A percentile compares a stretch with the other conserved stretches of the same genome.
These are phyloP conservation scores for Takakia lepidozioides DNA, from an alignment of 225 moss, liverwort and hornwort genomes.

Conservation along the genomic window DNA sequence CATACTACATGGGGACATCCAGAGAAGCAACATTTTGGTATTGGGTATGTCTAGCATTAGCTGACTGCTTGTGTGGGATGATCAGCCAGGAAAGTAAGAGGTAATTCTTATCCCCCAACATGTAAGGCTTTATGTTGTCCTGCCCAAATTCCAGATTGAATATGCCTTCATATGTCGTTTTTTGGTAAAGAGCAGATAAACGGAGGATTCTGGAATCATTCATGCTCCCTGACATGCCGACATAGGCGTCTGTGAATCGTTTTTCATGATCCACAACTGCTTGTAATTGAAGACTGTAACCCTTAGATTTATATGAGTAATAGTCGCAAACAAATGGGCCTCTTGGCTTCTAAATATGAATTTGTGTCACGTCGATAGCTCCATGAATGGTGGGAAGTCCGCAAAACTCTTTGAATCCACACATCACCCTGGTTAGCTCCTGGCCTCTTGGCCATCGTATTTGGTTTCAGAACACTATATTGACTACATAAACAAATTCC, in stretches of 20 bases:
- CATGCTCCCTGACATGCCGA: not conserved
- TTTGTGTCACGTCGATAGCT: not conserved
- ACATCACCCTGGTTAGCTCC: not conserved
- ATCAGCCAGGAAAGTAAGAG: too few species aligned
- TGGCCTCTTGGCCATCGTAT: not conserved
- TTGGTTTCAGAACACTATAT: not conserved
- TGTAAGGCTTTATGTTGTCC: too few species aligned
- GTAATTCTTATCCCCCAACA: too few species aligned
- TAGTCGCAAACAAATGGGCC: not conserved
- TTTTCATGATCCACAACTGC: not conserved
- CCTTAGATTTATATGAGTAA: not conserved
- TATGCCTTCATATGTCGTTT: too few species aligned
- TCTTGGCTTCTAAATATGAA: too few species aligned
- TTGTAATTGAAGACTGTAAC: not conserved
- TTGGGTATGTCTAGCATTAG: too few species aligned
- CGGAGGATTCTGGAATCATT: too few species aligned
- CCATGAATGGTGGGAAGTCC: not conserved
- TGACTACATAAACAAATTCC: not conserved
- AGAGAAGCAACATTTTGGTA: too few species aligned
- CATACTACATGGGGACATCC: too few species aligned
- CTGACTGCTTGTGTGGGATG: too few species aligned
- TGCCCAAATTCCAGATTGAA: too few species aligned
- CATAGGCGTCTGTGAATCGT: not conserved
- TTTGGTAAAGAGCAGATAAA: too few species aligned
- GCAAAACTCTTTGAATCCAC: not conserved